Evolutionary conservation across 2,329 filamentous ascomycete species (phyloP).

Genomic region (Lecanicillium sp.): DNA sequence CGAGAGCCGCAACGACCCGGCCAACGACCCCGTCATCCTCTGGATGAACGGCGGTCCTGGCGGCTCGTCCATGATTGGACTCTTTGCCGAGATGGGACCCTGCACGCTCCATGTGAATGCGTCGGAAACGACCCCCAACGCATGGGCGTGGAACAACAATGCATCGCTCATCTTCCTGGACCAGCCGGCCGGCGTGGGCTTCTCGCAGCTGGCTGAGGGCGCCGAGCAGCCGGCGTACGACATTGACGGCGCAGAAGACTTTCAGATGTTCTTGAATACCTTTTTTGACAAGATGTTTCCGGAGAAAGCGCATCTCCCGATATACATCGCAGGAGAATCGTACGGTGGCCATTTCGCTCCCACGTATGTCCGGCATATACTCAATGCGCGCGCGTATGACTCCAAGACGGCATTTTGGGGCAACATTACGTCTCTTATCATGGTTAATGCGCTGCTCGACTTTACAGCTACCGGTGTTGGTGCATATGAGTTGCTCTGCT

Average conservation of each 20-base stretch:
- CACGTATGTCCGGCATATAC: constrained; percentile 8
- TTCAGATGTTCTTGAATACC: constrained; percentile 38
- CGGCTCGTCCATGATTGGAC: constrained; percentile 60
- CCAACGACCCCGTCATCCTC: constrained; percentile 82
- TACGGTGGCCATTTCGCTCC: constrained; percentile 61
- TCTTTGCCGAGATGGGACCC: constrained; percentile 10
- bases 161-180: constrained; percentile 32
- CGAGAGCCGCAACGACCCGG: constrained; percentile 84
- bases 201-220: constrained; percentile 34
- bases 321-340: constrained; percentile 43
- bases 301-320: constrained; percentile 22
- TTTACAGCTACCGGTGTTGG: constrained; percentile 6
- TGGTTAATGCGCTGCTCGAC: constrained; percentile 10
- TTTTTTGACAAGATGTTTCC: constrained; percentile 36
- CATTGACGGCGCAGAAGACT: constrained; percentile 34
- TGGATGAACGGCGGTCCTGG: constrained; percentile 88
- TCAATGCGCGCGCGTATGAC: constrained; percentile 6
- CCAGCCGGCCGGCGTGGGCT: constrained; percentile 49
- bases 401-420: constrained; percentile 9
- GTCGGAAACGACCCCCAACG: constrained; percentile 10
- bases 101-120: constrained; percentile 10
- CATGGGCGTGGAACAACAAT: constrained; percentile 12
- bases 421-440: constrained; percentile 7
- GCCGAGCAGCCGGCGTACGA: constrained; percentile 25
- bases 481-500: constrained; percentile 5